Conservation (phyloP, 257 asterid genomes). For the Cynanchum wilfordii region DNA sequence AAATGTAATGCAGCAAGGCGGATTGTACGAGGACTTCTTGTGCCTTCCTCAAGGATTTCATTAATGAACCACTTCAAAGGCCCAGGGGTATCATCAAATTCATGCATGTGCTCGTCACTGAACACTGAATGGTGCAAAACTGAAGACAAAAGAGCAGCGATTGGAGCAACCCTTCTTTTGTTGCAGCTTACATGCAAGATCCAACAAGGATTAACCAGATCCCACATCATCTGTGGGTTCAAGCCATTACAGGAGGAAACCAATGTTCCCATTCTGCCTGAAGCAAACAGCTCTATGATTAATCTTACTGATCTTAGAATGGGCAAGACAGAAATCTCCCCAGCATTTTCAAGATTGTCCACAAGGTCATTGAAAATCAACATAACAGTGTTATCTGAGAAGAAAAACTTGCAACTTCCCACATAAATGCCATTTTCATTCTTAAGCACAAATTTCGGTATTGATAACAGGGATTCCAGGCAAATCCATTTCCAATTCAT, state of each 20-base stretch:
- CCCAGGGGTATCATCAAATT: constrained; percentile 52
- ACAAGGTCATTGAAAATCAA: constrained; percentile 65
- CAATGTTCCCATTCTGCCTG: constrained; percentile 29
- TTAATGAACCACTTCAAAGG: constrained; percentile 91
- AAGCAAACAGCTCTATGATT: constrained; percentile 54
- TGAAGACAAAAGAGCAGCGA: constrained; percentile 89
- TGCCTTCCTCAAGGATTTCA: constrained; percentile 86
- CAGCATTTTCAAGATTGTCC: constrained; percentile 88
- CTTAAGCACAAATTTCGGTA: constrained; percentile 44
- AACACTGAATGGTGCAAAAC: constrained; percentile 80
- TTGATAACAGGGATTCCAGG: constrained; percentile 58
- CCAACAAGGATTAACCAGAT: constrained; percentile 86
- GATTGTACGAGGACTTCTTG: constrained; percentile 95
- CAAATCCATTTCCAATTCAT: constrained; percentile 93
- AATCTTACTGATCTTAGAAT: constrained; percentile 81
- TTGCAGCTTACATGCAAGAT: constrained; percentile 83
- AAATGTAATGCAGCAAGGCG: constrained; percentile 88
- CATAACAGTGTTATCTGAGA: constrained; percentile 43
- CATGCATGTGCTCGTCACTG: constrained; percentile 68
- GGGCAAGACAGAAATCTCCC: constrained; percentile 73
- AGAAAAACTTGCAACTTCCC: constrained; percentile 30
- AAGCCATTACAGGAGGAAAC: constrained; percentile 41
- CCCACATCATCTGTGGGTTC: constrained; percentile 78
- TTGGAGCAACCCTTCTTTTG: constrained; percentile 93
- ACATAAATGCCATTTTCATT: constrained; percentile 35